These are phyloP conservation scores for Rhizopus sp. DNA, from an alignment of 371 early-diverging fungal genomes.

Conservation along the genomic window DNA sequence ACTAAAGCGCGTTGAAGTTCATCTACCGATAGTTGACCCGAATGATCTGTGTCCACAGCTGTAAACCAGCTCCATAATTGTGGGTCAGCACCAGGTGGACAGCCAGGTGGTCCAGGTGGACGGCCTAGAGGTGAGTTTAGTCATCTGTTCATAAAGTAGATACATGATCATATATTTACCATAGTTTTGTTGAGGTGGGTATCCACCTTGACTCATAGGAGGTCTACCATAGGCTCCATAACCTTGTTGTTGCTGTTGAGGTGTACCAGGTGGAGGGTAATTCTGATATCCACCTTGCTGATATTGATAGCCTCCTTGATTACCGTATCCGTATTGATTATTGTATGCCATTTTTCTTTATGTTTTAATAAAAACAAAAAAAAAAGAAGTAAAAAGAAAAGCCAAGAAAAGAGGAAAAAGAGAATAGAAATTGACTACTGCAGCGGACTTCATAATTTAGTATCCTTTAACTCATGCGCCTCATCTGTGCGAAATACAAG, in stretches of 20 bases:
- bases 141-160: neutral
- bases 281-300: conserved; percentile 18
- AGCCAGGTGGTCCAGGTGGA: conserved; percentile 9
- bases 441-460: neutral
- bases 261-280: conserved; percentile 11
- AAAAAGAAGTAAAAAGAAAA: conserved; percentile 3
- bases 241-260: conserved; percentile 13
- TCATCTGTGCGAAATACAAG: too few species aligned
- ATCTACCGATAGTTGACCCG: conserved; percentile 49
- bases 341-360: conserved; percentile 10
- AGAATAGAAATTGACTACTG: neutral
- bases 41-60: conserved; percentile 67
- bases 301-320: conserved; percentile 7
- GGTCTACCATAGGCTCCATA: conserved; percentile 4
- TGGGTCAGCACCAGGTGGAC: conserved; percentile 50
- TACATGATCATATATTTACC: neutral
- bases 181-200: conserved; percentile 18
- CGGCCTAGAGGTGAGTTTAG: conserved; percentile 6
- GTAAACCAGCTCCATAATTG: conserved; percentile 73
- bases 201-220: conserved; percentile 3
- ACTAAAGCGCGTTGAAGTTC: conserved; percentile 64
- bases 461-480: neutral
- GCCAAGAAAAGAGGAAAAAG: neutral
- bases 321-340: conserved; percentile 10
- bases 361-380: neutral